phyloP scores from a whole-genome alignment of 1,284 basidiomycete genomes.

The Cronartium quercuum region DNA sequence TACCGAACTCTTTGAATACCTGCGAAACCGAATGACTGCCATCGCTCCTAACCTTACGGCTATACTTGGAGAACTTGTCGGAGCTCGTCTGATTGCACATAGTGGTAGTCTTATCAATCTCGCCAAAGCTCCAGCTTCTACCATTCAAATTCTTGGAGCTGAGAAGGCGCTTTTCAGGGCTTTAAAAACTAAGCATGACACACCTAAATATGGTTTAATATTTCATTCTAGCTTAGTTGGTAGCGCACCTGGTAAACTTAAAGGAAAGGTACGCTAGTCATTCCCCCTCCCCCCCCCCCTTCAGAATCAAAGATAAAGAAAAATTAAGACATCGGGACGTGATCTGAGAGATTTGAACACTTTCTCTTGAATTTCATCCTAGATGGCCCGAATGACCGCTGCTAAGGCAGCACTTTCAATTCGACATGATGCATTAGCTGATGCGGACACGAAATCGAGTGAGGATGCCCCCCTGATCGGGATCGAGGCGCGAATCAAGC shows the following conservation, averaged over 20 bases:
- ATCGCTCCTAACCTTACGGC: constrained; percentile 95
- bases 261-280: constrained; percentile 69
- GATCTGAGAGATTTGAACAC: background rate
- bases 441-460: constrained; percentile 82
- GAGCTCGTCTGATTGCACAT: constrained; percentile 90
- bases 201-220: constrained; percentile 95
- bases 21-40: constrained; percentile 92
- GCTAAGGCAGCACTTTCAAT: constrained; percentile 95
- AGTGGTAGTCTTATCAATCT: constrained; percentile 88
- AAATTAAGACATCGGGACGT: background rate
- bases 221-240: constrained; percentile 91
- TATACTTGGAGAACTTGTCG: constrained; percentile 92
- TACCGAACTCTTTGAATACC: constrained; percentile 84
- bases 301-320: background rate
- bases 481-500: constrained; percentile 83
- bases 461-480: constrained; percentile 69
- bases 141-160: constrained; percentile 94
- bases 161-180: constrained; percentile 98
- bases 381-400: constrained; percentile 99
- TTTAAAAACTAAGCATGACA: constrained; percentile 97
- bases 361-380: background rate
- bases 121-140: constrained; percentile 95
- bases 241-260: constrained; percentile 93
- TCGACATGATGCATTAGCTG: constrained; percentile 91
- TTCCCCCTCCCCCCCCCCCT: constrained; percentile 3